Base-by-base conservation (phyloP, 2,329 filamentous ascomycete genomes). In the Cryphonectria naterciae region DNA sequence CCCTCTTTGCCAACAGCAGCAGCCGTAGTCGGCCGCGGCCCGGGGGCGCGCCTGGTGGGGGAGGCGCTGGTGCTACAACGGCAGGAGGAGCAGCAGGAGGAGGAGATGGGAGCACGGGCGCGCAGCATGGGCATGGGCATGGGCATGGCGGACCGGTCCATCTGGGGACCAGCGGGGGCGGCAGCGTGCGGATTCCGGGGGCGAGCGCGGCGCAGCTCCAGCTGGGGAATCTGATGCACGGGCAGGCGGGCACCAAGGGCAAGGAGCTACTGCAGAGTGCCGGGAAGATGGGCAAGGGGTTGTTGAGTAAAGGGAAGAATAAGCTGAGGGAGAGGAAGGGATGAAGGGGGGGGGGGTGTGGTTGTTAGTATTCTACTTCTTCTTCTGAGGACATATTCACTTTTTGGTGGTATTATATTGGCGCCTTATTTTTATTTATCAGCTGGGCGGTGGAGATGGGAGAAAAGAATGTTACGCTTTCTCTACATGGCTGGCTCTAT, bases 211-310 rank as follows among this genome's bases (percentile, higher is more conserved):
- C 80, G 62, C 82, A 84, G 69, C 82, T 82, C 25, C 68, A 73
- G 65, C 77, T 81, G 41, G 76, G 80, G 65, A 83, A 83, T 77
- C 80, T 83, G 49, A 85, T 85, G 58, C 83, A 85, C 71, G 85
- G 87, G 74, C 89, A 92, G 77, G 88, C 95, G 79, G 92, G 93
- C 75, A 88, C 91, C 54, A 95, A 95, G 84, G 91, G 95, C 79
- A 98, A 97, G 83, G 94, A 97, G 77, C 84, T 98, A 39, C 86
- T 98, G 78, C 93, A 96, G 74, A 91, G 92, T 32, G 95, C 95
- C 68, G 94, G 93, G 68, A 94, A 93, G 79, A 93, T 94, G 71
- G 94, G 95, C 65, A 97, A 97, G 84, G 95, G 95, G 67, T 82
- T 98, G 74, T 91, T 98, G 80, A 94, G 92, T 75, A 97, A 97